A percentile compares a stretch with the other conserved stretches of the same genome.
Evolutionary conservation across 768 basidiomycete genomes (phyloP).

Genomic region (Tulasnella calospora): DNA sequence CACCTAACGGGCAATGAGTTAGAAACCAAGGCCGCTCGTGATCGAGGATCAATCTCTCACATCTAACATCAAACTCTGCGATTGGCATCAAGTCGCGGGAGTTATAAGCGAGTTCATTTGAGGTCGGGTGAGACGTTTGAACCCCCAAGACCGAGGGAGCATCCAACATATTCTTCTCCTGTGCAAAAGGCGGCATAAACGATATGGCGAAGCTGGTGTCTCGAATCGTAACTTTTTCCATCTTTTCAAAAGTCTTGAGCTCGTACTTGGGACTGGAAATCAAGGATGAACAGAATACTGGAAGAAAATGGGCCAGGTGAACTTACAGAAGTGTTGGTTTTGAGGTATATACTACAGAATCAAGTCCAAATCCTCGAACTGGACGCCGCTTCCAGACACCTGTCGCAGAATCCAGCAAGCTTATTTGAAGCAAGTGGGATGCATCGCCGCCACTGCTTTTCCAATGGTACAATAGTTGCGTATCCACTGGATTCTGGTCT

Average conservation of each 20-base stretch:
- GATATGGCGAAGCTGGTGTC: not conserved
- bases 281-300: not conserved
- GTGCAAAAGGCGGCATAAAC: not conserved
- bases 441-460: not conserved
- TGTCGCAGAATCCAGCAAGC: not conserved
- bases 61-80: not conserved
- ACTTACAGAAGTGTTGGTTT: too few species aligned
- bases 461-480: not conserved
- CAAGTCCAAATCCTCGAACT: not conserved
- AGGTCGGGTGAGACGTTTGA: not conserved
- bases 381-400: not conserved
- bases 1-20: not conserved
- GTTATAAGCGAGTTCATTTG: not conserved
- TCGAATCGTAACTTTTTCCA: not conserved
- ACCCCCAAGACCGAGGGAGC: not conserved
- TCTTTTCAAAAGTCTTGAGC: not conserved
- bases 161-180: not conserved
- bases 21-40: not conserved
- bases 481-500: not conserved
- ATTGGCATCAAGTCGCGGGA: not conserved
- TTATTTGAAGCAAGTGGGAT: not conserved
- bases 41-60: not conserved
- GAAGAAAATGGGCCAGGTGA: not conserved
- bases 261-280: not conserved
- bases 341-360: not conserved